Evolutionary conservation across 257 asterid genomes (phyloP), one percentile per base, ranked within the genome.

Genomic region (Rehmannia glutinosa): DNA sequence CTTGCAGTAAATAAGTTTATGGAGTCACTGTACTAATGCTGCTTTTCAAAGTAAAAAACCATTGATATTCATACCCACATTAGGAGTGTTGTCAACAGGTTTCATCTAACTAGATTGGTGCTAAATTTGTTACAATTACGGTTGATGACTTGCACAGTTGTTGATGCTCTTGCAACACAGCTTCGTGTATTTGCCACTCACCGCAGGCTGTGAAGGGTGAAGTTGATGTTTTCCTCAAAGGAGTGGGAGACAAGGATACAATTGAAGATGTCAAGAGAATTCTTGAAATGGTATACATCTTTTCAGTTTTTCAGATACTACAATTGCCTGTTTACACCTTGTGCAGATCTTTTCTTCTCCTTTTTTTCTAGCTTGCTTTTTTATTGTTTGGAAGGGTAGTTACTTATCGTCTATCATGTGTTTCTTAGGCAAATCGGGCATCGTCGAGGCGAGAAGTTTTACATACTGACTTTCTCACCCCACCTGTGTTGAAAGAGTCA

Each of bases 401-500:
- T 24, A 36, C 19, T 21, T 62, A 27, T 32, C n/a, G 45, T 52
- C 8, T 53, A 28, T 43, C 20, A 35, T 51, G 13, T 46, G 41
- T 66, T 62, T 64, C 6, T 47, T 75, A 90, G 99, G 97, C 95
- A 51, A 79, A 82, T 62, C 81, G 95, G 56, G 96, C 95, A 47
- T 86, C 95, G 20, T 77, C 74, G 15, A 91, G 95, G 76, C 79
- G 76, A 63, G 97, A 91, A 77, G 83, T 87, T 74, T 47, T 83
- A 58, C 99, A 94, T 68, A 88, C 91, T 15, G 90, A 84, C 71
- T 94, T 94, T 73, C 86, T 91, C 19, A 91, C 97, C 1, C 97
- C 97, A 39, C 90, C 83, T 15, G 96, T 87, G 20, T 45, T 90
- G n/a, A 87, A 83, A 69, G 92, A 87, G 54, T 83, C 96, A 2